A percentile compares a stretch with the other conserved stretches of the same genome.
These are phyloP conservation scores for Eimeria nieschulzi DNA, from an alignment of 169 alveolate genomes.

Conservation along the genomic window DNA sequence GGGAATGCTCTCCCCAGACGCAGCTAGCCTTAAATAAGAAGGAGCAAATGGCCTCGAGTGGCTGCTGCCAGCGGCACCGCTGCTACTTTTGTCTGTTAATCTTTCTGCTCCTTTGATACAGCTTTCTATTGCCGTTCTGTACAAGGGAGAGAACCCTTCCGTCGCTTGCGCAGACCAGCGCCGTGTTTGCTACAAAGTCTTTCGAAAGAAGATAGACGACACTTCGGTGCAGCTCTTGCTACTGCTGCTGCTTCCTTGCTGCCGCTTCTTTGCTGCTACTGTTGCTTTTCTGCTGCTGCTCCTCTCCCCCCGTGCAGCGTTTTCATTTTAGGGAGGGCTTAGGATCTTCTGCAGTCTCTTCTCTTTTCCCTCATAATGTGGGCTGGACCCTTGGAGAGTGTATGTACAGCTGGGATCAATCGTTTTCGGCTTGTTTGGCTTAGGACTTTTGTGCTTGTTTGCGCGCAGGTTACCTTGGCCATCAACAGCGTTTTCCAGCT, in stretches of 20 bases:
- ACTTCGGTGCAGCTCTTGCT: constrained; percentile 19
- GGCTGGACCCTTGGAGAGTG: background rate
- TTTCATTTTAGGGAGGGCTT: no score
- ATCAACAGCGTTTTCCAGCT: constrained; percentile 58
- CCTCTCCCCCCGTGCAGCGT: no score
- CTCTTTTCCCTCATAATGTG: background rate
- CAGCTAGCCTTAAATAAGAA: background rate
- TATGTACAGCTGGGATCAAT: background rate
- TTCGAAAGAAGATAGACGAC: constrained; percentile 51
- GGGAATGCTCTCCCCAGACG: no score
- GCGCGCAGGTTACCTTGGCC: constrained; percentile 35
- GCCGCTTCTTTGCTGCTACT: no score
- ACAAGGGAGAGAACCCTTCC: constrained; percentile 58
- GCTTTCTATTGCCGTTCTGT: constrained; percentile 70
- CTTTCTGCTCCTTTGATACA: background rate
- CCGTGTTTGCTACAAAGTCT: constrained; percentile 49
- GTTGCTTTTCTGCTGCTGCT: no score
- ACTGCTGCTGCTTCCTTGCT: background rate
- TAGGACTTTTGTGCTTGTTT: background rate
- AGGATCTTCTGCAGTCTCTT: no score
- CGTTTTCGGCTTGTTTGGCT: no score
- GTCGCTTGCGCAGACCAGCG: constrained; percentile 48
- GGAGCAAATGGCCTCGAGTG: background rate
- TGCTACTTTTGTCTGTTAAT: background rate
- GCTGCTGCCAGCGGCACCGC: background rate